A percentile compares a stretch with the other conserved stretches of the same genome.
Conservation (phyloP, 495 filamentous ascomycete genomes). For the Niebla homalea region DNA sequence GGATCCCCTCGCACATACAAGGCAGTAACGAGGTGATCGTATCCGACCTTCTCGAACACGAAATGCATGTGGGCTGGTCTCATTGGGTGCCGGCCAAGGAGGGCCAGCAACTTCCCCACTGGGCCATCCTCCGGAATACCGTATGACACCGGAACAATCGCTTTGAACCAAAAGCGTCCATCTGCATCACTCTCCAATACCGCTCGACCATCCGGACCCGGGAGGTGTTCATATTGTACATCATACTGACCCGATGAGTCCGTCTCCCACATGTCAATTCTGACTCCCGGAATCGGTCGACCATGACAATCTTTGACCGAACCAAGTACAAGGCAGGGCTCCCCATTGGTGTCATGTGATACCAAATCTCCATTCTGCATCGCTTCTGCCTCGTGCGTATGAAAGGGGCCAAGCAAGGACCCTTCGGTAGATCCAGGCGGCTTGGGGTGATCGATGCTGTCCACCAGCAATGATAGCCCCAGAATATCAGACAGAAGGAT, state of each 20-base stretch:
- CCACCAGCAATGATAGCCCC: constrained; percentile 79
- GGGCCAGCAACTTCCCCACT: constrained; percentile 62
- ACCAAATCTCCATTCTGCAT: constrained; percentile 52
- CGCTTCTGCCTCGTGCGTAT: constrained; percentile 72
- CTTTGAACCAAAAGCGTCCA: constrained; percentile 80
- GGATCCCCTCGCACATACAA: constrained; percentile 75
- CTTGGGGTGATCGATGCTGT: constrained; percentile 86
- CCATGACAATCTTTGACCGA: constrained; percentile 57
- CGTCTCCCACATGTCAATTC: constrained; percentile 90
- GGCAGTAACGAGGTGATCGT: constrained; percentile 80
- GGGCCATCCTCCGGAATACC: constrained; percentile 85
- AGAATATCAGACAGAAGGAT: constrained; percentile 88
- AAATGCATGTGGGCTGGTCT: constrained; percentile 88
- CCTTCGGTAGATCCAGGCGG: constrained; percentile 64
- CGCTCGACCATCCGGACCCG: constrained; percentile 66
- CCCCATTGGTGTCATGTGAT: constrained; percentile 55
- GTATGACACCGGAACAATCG: constrained; percentile 77
- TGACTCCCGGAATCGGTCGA: constrained; percentile 52
- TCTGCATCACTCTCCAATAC: constrained; percentile 57
- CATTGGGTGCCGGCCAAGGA: constrained; percentile 63
- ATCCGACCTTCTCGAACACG: constrained; percentile 81
- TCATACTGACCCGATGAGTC: constrained; percentile 81
- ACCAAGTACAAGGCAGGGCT: constrained; percentile 66
- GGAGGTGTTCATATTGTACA: constrained; percentile 62
- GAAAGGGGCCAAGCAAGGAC: constrained; percentile 85